phyloP scores from a whole-genome alignment of 176 grass and related monocot genomes.

The Echinochloa phyllopogon region DNA sequence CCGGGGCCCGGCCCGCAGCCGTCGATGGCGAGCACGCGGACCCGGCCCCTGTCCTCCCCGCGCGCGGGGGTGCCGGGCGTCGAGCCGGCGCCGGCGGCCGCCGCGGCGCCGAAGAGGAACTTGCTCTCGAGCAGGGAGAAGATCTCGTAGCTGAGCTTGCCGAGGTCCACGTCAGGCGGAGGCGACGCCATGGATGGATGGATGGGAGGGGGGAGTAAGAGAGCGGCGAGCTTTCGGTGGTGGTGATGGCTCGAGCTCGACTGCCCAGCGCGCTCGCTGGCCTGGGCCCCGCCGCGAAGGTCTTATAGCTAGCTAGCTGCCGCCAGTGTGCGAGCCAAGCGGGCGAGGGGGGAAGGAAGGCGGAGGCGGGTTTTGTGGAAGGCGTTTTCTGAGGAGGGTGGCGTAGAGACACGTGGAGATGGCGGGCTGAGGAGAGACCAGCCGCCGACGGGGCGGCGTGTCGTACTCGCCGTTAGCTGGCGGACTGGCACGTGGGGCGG shows the following conservation, averaged over 20 bases:
- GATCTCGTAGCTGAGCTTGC: slow-evolving; percentile 95
- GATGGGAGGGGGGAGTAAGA: not conserved
- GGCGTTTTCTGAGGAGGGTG: fast-evolving
- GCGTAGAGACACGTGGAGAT: not conserved
- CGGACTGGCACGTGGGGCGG: not conserved
- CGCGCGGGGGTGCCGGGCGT: slow-evolving; percentile 43
- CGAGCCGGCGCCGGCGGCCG: slow-evolving; percentile 1
- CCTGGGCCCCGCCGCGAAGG: not conserved
- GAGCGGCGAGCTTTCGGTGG: slow-evolving; percentile 47
- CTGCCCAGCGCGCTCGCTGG: slow-evolving; percentile 30
- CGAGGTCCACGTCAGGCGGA: slow-evolving; percentile 55
- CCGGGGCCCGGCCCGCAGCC: slow-evolving; percentile 51
- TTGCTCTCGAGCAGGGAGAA: slow-evolving; percentile 93
- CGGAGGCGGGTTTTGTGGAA: fast-evolving
- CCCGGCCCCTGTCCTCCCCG: not conserved
- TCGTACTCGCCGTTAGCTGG: not conserved
- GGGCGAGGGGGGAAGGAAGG: too few relatives aligned
- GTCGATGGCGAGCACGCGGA: slow-evolving; percentile 74
- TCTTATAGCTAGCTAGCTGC: slow-evolving; percentile 39
- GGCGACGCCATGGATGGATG: slow-evolving; percentile 41
- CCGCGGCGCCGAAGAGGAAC: slow-evolving; percentile 65
- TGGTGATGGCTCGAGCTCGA: slow-evolving; percentile 41
- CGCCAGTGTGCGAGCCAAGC: not conserved
- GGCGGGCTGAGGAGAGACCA: not conserved
- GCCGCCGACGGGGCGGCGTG: slow-evolving; percentile 25